Conservation (phyloP, 164 flowering plant genomes). For the Vitis rupestris region DNA sequence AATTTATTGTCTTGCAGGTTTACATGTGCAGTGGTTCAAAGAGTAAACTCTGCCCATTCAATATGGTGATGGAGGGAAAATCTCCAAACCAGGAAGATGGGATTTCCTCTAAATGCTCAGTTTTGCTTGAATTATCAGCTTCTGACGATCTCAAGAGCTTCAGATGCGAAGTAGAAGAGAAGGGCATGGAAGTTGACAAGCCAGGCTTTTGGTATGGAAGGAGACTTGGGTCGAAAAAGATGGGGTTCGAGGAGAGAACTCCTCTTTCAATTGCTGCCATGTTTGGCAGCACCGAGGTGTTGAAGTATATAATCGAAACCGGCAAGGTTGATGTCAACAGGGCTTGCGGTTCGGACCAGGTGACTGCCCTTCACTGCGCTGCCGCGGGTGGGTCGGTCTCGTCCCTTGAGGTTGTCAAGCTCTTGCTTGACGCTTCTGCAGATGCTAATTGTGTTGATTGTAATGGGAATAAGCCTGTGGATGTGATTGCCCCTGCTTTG, state of each 20-base stretch:
- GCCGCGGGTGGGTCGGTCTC: constrained; percentile 71
- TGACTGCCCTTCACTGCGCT: constrained; percentile 93
- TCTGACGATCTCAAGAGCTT: constrained; percentile 58
- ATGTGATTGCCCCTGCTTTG: constrained; percentile 34
- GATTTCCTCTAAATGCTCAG: constrained; percentile 23
- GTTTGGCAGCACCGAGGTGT: constrained; percentile 64
- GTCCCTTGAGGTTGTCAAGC: constrained; percentile 46
- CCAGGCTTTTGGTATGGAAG: constrained; percentile 76
- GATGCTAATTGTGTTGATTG: constrained; percentile 47
- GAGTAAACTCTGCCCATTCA: constrained; percentile 25
- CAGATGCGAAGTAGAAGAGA: constrained; percentile 45
- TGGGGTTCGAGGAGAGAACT: constrained; percentile 78
- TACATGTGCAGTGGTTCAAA: constrained; percentile 47
- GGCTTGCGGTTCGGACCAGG: constrained; percentile 64
- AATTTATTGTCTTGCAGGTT: constrained; percentile 18
- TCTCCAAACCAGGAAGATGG: constrained; percentile 18
- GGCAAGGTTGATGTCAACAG: constrained; percentile 58
- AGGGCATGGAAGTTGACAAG: constrained; percentile 50
- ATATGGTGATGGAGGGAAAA: constrained; percentile 40
- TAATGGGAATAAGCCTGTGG: constrained; percentile 50
- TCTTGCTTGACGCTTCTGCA: constrained; percentile 64
- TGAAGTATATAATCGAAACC: constrained; percentile 49
- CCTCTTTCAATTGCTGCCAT: constrained; percentile 81
- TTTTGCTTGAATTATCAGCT: constrained; percentile 77
- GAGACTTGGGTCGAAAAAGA: constrained; percentile 60